phyloP scores from a whole-genome alignment of 768 basidiomycete genomes.

The Trametes villosa region DNA sequence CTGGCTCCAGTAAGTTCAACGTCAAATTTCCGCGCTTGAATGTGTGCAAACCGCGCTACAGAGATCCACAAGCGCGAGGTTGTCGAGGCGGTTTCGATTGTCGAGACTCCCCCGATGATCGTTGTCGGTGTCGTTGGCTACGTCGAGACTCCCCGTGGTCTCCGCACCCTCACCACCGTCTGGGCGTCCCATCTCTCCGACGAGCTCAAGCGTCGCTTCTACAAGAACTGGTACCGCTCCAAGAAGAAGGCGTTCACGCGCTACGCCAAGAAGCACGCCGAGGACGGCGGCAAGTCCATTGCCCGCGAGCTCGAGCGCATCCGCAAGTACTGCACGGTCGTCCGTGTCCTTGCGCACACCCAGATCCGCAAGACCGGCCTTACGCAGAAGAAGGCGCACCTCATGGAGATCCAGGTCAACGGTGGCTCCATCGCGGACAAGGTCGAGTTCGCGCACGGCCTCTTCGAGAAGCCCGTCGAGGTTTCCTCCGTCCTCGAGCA shows the following conservation, averaged over 20 bases:
- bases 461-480: conserved; percentile 97
- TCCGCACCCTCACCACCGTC: conserved; percentile 98
- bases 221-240: conserved; percentile 99
- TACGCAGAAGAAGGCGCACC: conserved; percentile 98
- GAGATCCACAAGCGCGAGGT: conserved; percentile 99
- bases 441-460: conserved; percentile 89
- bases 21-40: not conserved
- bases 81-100: conserved; percentile 94
- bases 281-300: conserved; percentile 90
- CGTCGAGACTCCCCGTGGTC: conserved; percentile 98
- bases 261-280: conserved; percentile 99
- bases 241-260: conserved; percentile 99
- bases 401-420: conserved; percentile 99
- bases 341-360: conserved; percentile 98
- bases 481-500: conserved; percentile 89
- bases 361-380: conserved; percentile 98
- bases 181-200: conserved; percentile 98
- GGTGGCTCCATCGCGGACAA: conserved; percentile 96
- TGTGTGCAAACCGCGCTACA: conserved; percentile 37
- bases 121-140: conserved; percentile 98
- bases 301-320: conserved; percentile 98
- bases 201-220: conserved; percentile 98
- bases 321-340: conserved; percentile 99
- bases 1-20: conserved; percentile 90
- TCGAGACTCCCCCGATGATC: conserved; percentile 97